Base-by-base conservation (phyloP, 139 green algal species). In the Chlorella sp. region DNA sequence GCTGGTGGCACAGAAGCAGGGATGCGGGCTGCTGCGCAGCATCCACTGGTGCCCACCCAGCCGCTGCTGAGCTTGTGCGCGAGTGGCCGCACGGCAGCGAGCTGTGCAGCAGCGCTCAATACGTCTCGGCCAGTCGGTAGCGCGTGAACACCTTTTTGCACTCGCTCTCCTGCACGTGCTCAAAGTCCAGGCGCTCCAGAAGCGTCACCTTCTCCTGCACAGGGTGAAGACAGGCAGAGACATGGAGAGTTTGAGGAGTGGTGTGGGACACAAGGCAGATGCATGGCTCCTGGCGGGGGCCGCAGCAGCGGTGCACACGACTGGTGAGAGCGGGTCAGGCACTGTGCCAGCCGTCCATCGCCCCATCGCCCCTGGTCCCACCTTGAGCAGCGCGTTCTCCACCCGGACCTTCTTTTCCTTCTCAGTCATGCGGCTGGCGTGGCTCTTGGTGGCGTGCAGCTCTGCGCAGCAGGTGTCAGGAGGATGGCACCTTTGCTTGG, bases 111-210 rank as follows among this genome's bases (percentile, higher is more conserved):
- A 48, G 0, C 1, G 32, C 28, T 84, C 74, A 89, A 62, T 89
- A 89, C 22, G 85, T 91, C 43, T 90, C 88, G 48, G 74, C 73
- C 40, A 91, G 24, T 0, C 76, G 69, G 46, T 78, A 84, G 13
- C 80, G 64, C 26, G 81, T 86, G 69, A 87, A 90, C 26, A 86
- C 51, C 56, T 67, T 82, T 75, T 87, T 91, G 80, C 88, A 90
- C 48, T 73, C 86, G 36, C 79, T 88, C 75, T 91, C 73, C n/a
- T 83, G 43, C 73, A 84, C 73, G 46, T 86, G 82, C 32, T 84
- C 82, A 40, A 85, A 78, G 20, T 79, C 32, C 43, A 82, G 65
- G 1, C 85, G 72, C 85, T 91, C 88, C 82, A 91, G 46, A 14
- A 91, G 56, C n/a, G 73, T 72, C 24, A 89, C 36, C 32, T 80